Conservation (phyloP, 495 filamentous ascomycete species). For the Darksidea phi region DNA sequence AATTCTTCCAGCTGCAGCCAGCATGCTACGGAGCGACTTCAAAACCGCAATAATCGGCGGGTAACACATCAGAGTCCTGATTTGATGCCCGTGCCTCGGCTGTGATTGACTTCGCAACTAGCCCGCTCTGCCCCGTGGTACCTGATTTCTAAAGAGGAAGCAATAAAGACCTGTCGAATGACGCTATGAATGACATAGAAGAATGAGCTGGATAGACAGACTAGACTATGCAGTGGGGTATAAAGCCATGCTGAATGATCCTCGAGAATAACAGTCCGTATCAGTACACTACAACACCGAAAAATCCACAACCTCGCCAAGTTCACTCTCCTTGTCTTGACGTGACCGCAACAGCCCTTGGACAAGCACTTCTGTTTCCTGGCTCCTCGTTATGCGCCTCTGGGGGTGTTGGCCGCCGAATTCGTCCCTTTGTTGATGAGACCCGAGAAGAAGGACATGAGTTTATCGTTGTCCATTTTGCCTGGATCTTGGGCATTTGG, state of each 20-base stretch:
- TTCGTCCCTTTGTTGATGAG: slow-evolving; percentile 55
- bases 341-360: too few species aligned
- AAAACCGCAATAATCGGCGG: too few species aligned
- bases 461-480: slow-evolving; percentile 64
- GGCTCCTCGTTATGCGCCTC: neutral
- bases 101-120: too few species aligned
- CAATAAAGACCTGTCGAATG: too few species aligned
- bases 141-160: too few species aligned
- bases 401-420: slow-evolving; percentile 18
- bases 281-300: neutral
- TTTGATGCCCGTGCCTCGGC: too few species aligned
- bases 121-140: too few species aligned
- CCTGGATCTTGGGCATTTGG: slow-evolving; percentile 47
- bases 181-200: neutral
- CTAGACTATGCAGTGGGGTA: slow-evolving; percentile 26
- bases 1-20: too few species aligned
- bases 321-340: neutral
- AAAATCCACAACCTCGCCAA: neutral
- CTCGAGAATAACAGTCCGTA: neutral
- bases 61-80: too few species aligned
- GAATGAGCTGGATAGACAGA: slow-evolving; percentile 4
- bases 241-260: slow-evolving; percentile 23
- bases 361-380: neutral
- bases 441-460: slow-evolving; percentile 66
- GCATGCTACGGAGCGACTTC: too few species aligned